These are phyloP conservation scores for Poteriospumella lacustris DNA, from an alignment of 108 stramenopile species.

Conservation along the genomic window DNA sequence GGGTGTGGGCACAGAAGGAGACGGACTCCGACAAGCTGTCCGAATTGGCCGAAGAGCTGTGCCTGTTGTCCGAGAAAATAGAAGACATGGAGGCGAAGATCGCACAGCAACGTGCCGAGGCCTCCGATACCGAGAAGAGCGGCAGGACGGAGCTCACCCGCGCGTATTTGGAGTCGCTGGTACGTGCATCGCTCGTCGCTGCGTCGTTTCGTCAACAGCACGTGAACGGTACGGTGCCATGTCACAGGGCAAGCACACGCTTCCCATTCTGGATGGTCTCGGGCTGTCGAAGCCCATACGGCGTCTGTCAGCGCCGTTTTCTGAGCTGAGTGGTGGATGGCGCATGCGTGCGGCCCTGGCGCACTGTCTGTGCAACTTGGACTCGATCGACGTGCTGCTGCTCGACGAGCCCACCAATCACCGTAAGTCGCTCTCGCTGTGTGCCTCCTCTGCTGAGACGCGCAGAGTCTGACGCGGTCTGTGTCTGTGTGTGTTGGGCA, in stretches of 20 bases:
- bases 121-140: too few species aligned
- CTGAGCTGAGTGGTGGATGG: slow-evolving; percentile 21
- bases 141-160: too few species aligned
- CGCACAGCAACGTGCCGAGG: background rate
- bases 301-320: background rate
- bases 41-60: background rate
- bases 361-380: background rate
- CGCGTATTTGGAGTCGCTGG: too few species aligned
- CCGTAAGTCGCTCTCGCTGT: slow-evolving; percentile 14
- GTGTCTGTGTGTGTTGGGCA: background rate
- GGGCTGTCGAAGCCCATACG: background rate
- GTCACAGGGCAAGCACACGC: background rate
- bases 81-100: background rate
- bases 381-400: background rate
- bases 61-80: background rate
- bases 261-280: background rate
- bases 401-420: slow-evolving; percentile 26
- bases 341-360: slow-evolving; percentile 4
- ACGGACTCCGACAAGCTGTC: background rate
- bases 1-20: background rate
- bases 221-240: too few species aligned
- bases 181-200: too few species aligned
- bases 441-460: too few species aligned
- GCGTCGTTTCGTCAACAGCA: too few species aligned
- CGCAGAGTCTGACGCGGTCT: background rate